phyloP scores from a whole-genome alignment of 805 yeast species.

The Yarrowia keelungensis region DNA sequence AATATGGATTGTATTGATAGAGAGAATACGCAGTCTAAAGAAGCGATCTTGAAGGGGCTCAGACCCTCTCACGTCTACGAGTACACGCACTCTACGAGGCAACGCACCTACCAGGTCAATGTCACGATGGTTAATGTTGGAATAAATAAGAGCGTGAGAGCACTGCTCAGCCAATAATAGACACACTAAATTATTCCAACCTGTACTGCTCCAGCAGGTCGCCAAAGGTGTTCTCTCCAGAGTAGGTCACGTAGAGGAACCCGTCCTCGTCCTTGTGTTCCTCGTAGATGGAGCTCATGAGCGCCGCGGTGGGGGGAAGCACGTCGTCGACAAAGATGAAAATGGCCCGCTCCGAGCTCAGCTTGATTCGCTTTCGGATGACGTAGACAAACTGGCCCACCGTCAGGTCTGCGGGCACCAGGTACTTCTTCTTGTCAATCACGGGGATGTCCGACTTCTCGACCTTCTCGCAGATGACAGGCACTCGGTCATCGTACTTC shows the following conservation, averaged over 20 bases:
- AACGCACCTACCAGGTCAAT: neutral
- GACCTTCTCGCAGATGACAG: slow-evolving; percentile 96
- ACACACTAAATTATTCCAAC: slow-evolving; percentile 35
- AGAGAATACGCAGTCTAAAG: too few species aligned
- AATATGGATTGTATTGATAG: too few species aligned
- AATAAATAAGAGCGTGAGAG: slow-evolving; percentile 39
- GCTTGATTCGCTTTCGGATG: slow-evolving; percentile 91
- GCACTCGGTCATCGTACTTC: slow-evolving; percentile 90
- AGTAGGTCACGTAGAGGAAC: slow-evolving; percentile 90
- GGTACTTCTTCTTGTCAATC: slow-evolving; percentile 94
- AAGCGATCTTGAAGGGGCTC: too few species aligned
- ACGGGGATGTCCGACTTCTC: slow-evolving; percentile 96
- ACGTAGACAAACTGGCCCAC: slow-evolving; percentile 99
- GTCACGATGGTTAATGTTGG: slow-evolving; percentile 36
- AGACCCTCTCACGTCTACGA: neutral
- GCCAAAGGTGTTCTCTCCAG: slow-evolving; percentile 98
- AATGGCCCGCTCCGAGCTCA: slow-evolving; percentile 97
- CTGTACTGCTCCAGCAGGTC: slow-evolving; percentile 43
- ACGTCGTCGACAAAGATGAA: slow-evolving; percentile 97
- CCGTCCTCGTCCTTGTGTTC: slow-evolving; percentile 99
- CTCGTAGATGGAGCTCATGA: slow-evolving; percentile 92
- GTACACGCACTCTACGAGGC: neutral
- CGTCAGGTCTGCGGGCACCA: slow-evolving; percentile 94
- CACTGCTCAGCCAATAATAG: slow-evolving; percentile 27
- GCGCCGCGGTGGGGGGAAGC: slow-evolving; percentile 96